Evolutionary conservation across 305 asterid genomes (phyloP).

Genomic region (Fraxinus angustifolia): DNA sequence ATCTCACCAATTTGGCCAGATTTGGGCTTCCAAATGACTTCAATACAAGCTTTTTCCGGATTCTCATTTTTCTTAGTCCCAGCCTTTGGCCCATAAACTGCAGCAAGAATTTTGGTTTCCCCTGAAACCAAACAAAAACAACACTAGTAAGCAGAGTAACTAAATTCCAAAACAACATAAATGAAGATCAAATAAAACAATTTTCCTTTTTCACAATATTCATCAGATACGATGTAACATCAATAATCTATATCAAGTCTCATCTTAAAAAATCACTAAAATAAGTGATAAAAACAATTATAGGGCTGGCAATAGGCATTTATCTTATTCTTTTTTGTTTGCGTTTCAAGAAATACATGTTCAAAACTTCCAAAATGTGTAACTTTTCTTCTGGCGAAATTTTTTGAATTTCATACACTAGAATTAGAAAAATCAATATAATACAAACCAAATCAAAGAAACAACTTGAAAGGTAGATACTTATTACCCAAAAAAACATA

Average conservation of each 20-base stretch:
- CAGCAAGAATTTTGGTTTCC: conserved; percentile 86
- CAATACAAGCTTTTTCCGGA: conserved; percentile 85
- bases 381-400: neutral
- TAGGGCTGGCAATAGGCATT: neutral
- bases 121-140: conserved; percentile 41
- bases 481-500: neutral
- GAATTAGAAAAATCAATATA: neutral
- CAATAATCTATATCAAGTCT: neutral
- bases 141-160: neutral
- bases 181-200: neutral
- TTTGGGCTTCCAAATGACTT: conserved; percentile 87
- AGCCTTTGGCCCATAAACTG: conserved; percentile 89
- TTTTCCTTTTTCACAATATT: neutral
- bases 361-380: neutral
- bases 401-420: neutral
- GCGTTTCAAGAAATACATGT: neutral
- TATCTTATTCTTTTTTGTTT: neutral
- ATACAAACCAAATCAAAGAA: neutral
- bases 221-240: neutral
- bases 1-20: conserved; percentile 73
- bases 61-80: conserved; percentile 93
- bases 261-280: neutral
- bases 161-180: neutral
- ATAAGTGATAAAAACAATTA: neutral
- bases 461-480: neutral